Evolutionary conservation across 148 eudicot genomes (phyloP).

Genomic region (Camellia sinensis): DNA sequence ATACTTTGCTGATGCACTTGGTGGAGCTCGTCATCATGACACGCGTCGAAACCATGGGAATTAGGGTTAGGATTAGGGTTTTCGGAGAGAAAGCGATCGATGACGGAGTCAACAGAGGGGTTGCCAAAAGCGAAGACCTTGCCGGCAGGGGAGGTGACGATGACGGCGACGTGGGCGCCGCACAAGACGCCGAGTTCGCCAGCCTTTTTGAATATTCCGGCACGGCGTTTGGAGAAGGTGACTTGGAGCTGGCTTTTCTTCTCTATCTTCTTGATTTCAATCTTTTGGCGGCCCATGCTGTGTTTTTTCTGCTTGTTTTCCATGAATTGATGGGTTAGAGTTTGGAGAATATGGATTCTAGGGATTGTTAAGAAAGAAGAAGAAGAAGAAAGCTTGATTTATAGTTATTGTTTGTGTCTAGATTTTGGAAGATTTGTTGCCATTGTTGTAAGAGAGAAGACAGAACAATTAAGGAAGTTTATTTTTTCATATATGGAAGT

Average conservation of each 20-base stretch:
- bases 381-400: no score
- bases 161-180: neutral
- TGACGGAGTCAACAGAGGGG: neutral
- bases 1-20: neutral
- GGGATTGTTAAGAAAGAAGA: no score
- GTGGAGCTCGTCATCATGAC: no score
- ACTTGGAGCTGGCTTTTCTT: slow-evolving; percentile 1
- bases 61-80: neutral
- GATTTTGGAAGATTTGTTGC: no score
- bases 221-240: slow-evolving; percentile 1
- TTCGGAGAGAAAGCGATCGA: neutral
- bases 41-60: neutral
- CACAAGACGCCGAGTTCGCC: neutral
- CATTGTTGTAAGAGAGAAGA: no score
- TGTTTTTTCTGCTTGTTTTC: neutral
- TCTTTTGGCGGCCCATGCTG: slow-evolving; percentile 5
- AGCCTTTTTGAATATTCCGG: neutral
- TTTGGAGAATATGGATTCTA: no score
- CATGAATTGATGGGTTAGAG: neutral
- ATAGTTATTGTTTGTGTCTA: no score
- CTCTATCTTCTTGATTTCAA: slow-evolving; percentile 15
- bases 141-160: neutral
- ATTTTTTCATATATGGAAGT: no score
- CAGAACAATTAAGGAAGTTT: no score
- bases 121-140: slow-evolving; percentile 5